Evolutionary conservation across 805 yeast genomes (phyloP), one percentile per base, ranked within the genome.

Genomic region (Saccharomycopsis babjevae): DNA sequence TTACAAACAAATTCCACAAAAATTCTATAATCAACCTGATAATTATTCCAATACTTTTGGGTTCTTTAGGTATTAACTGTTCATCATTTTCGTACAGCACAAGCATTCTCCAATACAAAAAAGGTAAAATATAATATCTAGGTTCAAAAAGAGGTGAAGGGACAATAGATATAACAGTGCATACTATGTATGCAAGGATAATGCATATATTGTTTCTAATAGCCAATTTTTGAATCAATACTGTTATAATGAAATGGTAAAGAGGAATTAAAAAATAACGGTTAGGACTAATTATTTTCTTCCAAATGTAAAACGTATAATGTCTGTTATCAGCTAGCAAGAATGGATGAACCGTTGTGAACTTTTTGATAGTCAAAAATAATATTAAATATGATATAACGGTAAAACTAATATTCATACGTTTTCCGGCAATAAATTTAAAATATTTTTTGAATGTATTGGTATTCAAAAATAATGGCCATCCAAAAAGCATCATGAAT

Each of bases 121-220:
- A 84, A 3, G 98, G 97, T 5, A 90, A 67, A 57, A 93, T 88
- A 71, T 86, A 94, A 71, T 94, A 94, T 61, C 99, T 81, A 57
- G 97, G 97, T 72, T 94, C 99, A 68, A 94, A 85, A 65, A 94
- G 76, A 5, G 98, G 99, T 0, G 97, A 85, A 22, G 98, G 97
- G 0, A 88, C 81, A 22, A 94, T 76, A 0, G 94, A 86, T 5
- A 83, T 70, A 0, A 77, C 67, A 0, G 82, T 76, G 52, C 91
- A 85, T 0, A 73, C 71, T 1, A 83, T 59, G 62, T 78, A 84
- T 0, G 84, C 79, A 5, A 82, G 58, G 50, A 80, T 77, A n/a
- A 85, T 72, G 22, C 39, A 22, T 36, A 39, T 36, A 20, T 50
- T 40, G 13, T 50, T 54, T 28, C n/a, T 55, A 4, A 54, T 34